Evolutionary conservation across 129 eudicot genomes (phyloP).

Genomic region (Saposhnikovia divaricata): DNA sequence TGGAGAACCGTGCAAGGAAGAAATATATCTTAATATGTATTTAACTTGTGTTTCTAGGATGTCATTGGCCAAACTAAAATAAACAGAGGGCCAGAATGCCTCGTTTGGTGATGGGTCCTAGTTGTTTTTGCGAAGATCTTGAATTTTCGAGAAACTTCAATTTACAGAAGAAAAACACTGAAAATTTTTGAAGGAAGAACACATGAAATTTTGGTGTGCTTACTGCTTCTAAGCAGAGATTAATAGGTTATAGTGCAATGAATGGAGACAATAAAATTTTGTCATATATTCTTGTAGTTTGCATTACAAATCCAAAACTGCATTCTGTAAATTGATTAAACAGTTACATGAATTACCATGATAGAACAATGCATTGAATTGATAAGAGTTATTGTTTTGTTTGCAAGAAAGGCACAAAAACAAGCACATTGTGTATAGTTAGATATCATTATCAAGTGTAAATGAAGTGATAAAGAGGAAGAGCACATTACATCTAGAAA

Average conservation of each 20-base stretch:
- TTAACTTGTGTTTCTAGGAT: not conserved
- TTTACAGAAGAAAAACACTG: too few species aligned
- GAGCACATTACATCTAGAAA: slow-evolving; percentile 8
- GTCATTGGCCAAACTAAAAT: not conserved
- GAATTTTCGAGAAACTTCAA: too few species aligned
- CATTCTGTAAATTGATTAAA: not conserved
- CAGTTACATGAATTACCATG: not conserved
- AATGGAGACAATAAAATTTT: not conserved
- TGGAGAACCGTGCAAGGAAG: slow-evolving; percentile 45
- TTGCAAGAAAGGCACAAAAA: not conserved
- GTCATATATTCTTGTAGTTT: too few species aligned
- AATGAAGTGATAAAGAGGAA: slow-evolving; percentile 33
- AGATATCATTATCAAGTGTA: slow-evolving; percentile 1
- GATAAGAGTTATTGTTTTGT: not conserved
- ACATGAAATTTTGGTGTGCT: not conserved
- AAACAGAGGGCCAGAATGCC: too few species aligned
- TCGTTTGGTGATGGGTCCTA: too few species aligned
- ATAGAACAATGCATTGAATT: too few species aligned
- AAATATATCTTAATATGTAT: slow-evolving; percentile 3
- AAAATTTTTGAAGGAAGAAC: too few species aligned
- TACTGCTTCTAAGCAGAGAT: not conserved
- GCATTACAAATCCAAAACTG: not conserved
- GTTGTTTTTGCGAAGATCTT: too few species aligned
- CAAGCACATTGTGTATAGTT: not conserved
- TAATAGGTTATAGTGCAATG: not conserved